Percentiles rank a stretch among this genome's conserved stretches.
phyloP scores from a whole-genome alignment of 1,139 yeast genomes.

The Candida frijolesensis region DNA sequence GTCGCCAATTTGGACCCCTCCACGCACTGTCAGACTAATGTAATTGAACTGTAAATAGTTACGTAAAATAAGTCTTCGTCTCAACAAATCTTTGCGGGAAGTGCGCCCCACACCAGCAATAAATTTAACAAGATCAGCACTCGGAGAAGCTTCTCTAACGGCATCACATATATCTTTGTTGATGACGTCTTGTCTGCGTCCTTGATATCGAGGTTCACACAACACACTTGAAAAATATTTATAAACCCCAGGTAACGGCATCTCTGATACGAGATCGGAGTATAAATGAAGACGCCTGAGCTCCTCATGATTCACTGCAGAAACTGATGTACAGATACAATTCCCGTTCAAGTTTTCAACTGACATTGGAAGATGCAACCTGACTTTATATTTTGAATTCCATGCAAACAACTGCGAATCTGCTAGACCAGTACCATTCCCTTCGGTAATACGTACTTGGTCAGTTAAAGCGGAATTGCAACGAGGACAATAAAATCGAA shows the following conservation, averaged over 20 bases:
- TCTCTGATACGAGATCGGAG: constrained; percentile 18
- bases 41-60: constrained; percentile 22
- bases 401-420: constrained; percentile 14
- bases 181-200: background rate
- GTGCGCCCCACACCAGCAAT: background rate
- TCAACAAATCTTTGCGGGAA: background rate
- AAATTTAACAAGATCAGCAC: background rate
- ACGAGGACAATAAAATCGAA: constrained; percentile 19
- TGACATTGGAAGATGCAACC: background rate
- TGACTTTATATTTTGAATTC: background rate
- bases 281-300: constrained; percentile 24
- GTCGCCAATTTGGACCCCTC: constrained; percentile 16
- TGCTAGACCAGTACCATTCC: constrained; percentile 22
- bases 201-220: background rate
- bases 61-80: constrained; percentile 14
- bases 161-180: background rate
- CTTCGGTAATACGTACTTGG: constrained; percentile 19
- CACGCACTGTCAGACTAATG: constrained; percentile 21
- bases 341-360: background rate
- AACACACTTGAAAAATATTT: constrained; percentile 7
- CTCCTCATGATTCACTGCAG: constrained; percentile 19
- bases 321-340: constrained; percentile 6
- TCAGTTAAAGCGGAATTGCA: constrained; percentile 17
- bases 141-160: background rate
- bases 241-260: constrained; percentile 18